phyloP scores from a whole-genome alignment of 345 rosid species.

The Aurinia saxatilis region DNA sequence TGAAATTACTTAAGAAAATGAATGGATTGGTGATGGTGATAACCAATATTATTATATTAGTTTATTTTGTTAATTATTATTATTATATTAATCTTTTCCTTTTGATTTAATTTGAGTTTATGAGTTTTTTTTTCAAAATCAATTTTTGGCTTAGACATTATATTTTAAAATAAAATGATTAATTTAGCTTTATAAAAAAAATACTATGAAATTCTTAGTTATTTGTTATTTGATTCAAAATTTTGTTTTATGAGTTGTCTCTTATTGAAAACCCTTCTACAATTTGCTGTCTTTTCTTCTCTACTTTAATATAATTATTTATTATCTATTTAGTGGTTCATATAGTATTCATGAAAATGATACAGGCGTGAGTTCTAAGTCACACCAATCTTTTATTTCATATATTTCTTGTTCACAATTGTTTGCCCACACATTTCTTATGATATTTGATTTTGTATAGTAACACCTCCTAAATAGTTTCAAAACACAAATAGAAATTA shows the following conservation, averaged over 20 bases:
- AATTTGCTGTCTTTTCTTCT: not conserved
- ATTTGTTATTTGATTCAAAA: not conserved
- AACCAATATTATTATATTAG: too few species aligned
- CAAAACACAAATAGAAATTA: too few species aligned
- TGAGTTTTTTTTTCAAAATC: too few species aligned
- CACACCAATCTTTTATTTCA: constrained; percentile 20
- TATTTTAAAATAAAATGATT: too few species aligned
- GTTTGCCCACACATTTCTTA: not conserved
- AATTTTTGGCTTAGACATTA: too few species aligned
- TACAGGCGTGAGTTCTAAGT: constrained; percentile 26
- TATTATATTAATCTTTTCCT: too few species aligned
- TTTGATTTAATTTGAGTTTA: too few species aligned
- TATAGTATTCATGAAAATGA: constrained; percentile 25
- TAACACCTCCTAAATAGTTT: too few species aligned
- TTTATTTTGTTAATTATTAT: too few species aligned
- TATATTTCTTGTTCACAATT: constrained; percentile 7
- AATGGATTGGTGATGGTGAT: too few species aligned
- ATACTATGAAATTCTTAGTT: not conserved
- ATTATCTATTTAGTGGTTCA: constrained; percentile 1
- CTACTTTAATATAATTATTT: not conserved
- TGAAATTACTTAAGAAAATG: too few species aligned
- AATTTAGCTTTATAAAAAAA: too few species aligned
- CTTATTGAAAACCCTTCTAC: not conserved
- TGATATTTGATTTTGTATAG: not conserved
- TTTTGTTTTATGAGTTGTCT: not conserved